Percentiles rank a stretch among this genome's conserved stretches.
Conservation (phyloP, 345 rosid genomes). For the Brassica carinata region DNA sequence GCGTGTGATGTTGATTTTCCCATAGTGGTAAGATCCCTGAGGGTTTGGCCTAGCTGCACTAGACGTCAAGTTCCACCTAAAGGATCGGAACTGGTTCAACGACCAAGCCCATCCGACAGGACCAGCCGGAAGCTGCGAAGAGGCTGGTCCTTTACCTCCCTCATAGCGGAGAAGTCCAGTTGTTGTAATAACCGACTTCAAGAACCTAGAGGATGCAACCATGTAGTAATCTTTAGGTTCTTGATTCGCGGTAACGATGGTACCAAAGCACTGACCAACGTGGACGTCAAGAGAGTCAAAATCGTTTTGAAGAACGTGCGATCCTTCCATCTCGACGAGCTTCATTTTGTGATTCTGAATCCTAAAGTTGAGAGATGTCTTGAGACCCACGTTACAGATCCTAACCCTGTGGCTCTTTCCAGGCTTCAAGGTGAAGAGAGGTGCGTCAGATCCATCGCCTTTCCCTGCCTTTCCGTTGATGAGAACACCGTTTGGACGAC, state of each 20-base stretch:
- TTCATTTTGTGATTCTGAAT: background rate
- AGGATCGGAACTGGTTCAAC: background rate
- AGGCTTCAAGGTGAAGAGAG: background rate
- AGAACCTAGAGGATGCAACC: background rate
- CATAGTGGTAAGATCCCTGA: background rate
- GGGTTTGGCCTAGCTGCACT: background rate
- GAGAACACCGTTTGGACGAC: background rate
- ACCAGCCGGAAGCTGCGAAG: background rate
- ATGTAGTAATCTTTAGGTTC: background rate
- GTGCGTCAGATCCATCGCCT: background rate
- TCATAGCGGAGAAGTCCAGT: background rate
- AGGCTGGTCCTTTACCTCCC: background rate
- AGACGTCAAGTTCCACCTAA: background rate
- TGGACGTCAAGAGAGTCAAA: background rate
- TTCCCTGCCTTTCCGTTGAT: background rate
- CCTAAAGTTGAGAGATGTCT: background rate
- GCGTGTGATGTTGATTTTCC: background rate
- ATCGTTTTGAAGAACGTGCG: background rate
- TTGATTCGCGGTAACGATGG: background rate
- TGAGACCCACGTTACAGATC: background rate
- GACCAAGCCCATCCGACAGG: background rate
- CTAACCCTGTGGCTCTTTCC: background rate
- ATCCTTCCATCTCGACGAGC: background rate
- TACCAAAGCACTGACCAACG: background rate
- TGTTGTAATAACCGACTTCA: constrained; percentile 1